Evolutionary conservation across 2,329 filamentous ascomycete species (phyloP).

Genomic region (Fusarium equiseti): DNA sequence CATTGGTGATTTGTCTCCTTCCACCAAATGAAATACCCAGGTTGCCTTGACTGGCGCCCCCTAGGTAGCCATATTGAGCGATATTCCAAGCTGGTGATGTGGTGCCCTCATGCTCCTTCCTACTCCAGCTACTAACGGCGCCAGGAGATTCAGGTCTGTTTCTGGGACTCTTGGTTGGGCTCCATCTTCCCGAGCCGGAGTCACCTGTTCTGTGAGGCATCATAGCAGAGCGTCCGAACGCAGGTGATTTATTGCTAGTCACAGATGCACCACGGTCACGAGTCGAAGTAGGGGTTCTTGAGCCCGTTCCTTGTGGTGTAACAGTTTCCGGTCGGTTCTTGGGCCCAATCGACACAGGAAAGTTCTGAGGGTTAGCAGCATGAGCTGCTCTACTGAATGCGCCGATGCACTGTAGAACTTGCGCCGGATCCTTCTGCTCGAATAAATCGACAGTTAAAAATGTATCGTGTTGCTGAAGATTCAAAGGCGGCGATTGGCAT

Average conservation of each 20-base stretch:
- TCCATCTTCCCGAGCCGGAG: constrained; percentile 67
- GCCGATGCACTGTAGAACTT: constrained; percentile 91
- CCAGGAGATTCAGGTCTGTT: constrained; percentile 66
- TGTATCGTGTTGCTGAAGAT: constrained; percentile 90
- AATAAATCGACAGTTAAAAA: constrained; percentile 98
- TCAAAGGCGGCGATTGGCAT: constrained; percentile 86
- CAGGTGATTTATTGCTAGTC: constrained; percentile 69
- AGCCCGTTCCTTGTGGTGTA: constrained; percentile 75
- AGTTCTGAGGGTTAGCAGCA: constrained; percentile 76
- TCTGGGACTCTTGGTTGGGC: constrained; percentile 71
- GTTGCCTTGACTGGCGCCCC: constrained; percentile 94
- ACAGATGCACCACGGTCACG: constrained; percentile 65
- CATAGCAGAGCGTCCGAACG: constrained; percentile 55
- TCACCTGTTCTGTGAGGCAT: constrained; percentile 67
- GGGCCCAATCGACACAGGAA: constrained; percentile 81
- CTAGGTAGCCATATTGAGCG: constrained; percentile 98
- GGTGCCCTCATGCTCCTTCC: constrained; percentile 79
- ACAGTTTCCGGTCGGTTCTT: constrained; percentile 69
- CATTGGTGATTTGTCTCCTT: constrained; percentile 89
- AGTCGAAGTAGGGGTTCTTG: constrained; percentile 60
- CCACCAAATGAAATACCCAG: constrained; percentile 93
- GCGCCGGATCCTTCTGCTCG: constrained; percentile 94
- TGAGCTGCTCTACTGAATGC: constrained; percentile 92
- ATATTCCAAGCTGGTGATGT: constrained; percentile 98
- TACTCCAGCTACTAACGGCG: constrained; percentile 89